phyloP scores from a whole-genome alignment of 176 grass and related monocot genomes.

The Alloteropsis semialata region DNA sequence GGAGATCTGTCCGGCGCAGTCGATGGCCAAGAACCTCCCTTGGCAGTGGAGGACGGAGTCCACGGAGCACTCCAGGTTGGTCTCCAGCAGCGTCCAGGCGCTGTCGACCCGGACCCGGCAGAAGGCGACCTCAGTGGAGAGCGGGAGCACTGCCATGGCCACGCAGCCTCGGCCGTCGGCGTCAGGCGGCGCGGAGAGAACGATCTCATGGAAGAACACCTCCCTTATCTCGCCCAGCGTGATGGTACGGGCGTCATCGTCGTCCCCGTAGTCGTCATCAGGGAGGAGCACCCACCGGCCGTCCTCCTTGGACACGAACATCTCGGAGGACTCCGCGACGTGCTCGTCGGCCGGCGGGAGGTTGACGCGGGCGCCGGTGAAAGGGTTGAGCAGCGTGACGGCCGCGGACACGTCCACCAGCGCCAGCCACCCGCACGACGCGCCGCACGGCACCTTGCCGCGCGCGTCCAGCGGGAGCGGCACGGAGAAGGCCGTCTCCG shows the following conservation, averaged over 20 bases:
- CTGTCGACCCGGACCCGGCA: constrained; percentile 5
- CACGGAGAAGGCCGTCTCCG: not conserved
- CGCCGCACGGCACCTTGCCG: not conserved
- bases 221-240: not conserved
- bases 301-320: too few relatives aligned
- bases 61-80: not conserved
- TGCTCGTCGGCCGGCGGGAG: constrained; percentile 23
- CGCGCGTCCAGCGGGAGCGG: not conserved
- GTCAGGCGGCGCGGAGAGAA: constrained; percentile 4
- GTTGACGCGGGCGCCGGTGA: not conserved
- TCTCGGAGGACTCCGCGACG: not conserved
- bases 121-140: constrained; percentile 22
- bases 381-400: constrained; percentile 29
- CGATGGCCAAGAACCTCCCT: not conserved
- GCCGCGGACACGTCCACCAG: constrained; percentile 13
- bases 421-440: constrained; percentile 24
- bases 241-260: not conserved
- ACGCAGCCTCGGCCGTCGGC: not conserved
- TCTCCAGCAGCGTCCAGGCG: constrained; percentile 17
- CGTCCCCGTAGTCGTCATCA: not conserved
- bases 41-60: not conserved
- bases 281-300: not conserved
- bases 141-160: constrained; percentile 17
- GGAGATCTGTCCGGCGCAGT: not conserved
- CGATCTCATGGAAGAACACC: constrained; percentile 10